Evolutionary conservation across 495 filamentous ascomycete species (phyloP).

Genomic region (Lepidopterella palustris): DNA sequence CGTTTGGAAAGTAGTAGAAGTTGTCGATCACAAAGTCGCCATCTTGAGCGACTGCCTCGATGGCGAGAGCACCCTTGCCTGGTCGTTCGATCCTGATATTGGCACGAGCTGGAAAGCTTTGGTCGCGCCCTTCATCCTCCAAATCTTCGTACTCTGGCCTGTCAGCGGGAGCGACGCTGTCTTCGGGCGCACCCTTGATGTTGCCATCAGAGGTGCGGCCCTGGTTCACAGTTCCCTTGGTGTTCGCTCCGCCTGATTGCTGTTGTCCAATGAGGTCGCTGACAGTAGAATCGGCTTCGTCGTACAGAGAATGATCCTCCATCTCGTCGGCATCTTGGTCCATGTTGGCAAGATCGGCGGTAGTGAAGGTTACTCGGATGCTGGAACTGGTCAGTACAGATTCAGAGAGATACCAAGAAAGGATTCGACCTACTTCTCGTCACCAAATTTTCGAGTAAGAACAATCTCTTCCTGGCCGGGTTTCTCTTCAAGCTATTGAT

Average conservation of each 20-base stretch:
- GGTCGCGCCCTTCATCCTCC: constrained; percentile 39
- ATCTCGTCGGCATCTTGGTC: constrained; percentile 44
- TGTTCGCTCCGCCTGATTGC: constrained; percentile 49
- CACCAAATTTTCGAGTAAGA: constrained; percentile 72
- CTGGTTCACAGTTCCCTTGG: constrained; percentile 50
- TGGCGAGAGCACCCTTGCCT: constrained; percentile 68
- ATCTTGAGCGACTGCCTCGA: constrained; percentile 83
- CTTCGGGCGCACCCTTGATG: constrained; percentile 52
- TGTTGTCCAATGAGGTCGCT: constrained; percentile 19
- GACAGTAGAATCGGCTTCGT: constrained; percentile 31
- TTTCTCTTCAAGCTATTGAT: constrained; percentile 59
- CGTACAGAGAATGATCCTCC: constrained; percentile 38
- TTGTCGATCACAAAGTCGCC: constrained; percentile 85
- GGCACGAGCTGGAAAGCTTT: constrained; percentile 71
- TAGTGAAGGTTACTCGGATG: constrained; percentile 88
- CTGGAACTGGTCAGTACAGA: constrained; percentile 41
- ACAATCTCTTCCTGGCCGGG: constrained; percentile 81
- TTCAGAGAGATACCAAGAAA: neutral
- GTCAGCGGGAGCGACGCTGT: constrained; percentile 52
- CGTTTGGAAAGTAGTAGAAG: constrained; percentile 74
- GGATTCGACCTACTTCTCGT: constrained; percentile 66
- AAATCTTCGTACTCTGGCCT: constrained; percentile 41
- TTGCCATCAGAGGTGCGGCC: constrained; percentile 43
- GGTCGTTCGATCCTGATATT: constrained; percentile 84
- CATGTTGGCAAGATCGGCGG: constrained; percentile 72